Conservation (phyloP, 768 basidiomycete genomes). For the Cystofilobasidium bisporidii region DNA sequence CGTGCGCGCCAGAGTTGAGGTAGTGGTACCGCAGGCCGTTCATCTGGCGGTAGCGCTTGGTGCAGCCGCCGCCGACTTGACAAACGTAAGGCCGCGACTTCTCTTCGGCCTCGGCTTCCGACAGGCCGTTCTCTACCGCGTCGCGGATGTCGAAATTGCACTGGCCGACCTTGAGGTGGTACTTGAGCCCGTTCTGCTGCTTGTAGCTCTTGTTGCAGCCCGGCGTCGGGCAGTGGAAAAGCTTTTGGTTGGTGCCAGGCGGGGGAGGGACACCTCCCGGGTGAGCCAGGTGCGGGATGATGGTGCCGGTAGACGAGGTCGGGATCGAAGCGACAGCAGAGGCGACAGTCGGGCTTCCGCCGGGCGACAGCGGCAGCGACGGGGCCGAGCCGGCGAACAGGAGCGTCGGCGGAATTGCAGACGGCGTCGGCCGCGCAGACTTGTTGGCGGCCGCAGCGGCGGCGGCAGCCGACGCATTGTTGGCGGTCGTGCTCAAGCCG, state of each 20-base stretch:
- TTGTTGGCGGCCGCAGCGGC: no score
- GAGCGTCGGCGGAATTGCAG: conserved; percentile 22
- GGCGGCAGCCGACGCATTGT: not conserved
- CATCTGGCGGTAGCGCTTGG: conserved; percentile 69
- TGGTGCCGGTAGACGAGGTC: conserved; percentile 11
- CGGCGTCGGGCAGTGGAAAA: conserved; percentile 68
- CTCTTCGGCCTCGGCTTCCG: conserved; percentile 72
- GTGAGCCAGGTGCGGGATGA: conserved; percentile 22
- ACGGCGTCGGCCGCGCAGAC: not conserved
- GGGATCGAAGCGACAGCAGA: conserved; percentile 13
- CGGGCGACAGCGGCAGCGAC: not conserved
- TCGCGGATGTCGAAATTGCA: conserved; percentile 90
- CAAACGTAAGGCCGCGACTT: conserved; percentile 77
- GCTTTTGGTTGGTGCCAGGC: conserved; percentile 30
- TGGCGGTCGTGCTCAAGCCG: not conserved
- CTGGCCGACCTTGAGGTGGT: conserved; percentile 70
- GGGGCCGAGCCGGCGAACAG: conserved; percentile 18
- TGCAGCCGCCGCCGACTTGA: conserved; percentile 55
- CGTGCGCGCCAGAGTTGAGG: conserved; percentile 77
- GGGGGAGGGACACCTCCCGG: conserved; percentile 24
- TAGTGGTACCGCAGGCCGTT: conserved; percentile 25
- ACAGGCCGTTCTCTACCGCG: conserved; percentile 47
- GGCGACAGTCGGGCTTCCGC: not conserved
- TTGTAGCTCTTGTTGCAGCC: conserved; percentile 96
- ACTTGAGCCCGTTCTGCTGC: conserved; percentile 89